Base-by-base conservation (phyloP, 495 filamentous ascomycete genomes). In the Penicillium waksmanii region DNA sequence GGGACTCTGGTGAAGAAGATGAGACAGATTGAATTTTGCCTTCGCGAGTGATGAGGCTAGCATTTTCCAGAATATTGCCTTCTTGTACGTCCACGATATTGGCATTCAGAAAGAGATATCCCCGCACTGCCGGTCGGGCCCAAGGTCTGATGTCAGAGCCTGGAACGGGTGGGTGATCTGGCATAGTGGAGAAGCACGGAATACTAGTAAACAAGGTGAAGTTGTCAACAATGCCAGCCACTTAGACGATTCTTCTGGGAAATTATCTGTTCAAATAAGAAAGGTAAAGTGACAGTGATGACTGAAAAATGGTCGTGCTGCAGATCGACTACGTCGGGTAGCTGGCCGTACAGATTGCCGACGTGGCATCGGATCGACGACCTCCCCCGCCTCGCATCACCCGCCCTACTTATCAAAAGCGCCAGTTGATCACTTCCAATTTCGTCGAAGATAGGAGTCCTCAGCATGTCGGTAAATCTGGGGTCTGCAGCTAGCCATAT, bases 61-160 rank as follows among this genome's bases (percentile, higher is more conserved):
- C 34, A 49, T 67, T 69, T 51, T 66, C 51, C 44, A 64, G 48
- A 9, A 77, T 66, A 5, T 46, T 62, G 19, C 74, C 75, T 15
- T 58, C 38, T 18, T 60, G 35, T n/a, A 72, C 60, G 36, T 77
- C 72, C 6, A 77, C 66, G 18, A 77, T 60, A 48, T 75, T 76
- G 34, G 72, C 75, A 19, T 72, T 69, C 21, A 46, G 62, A 56
- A 77, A 69, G 31, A 74, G 46, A 53, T 77, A 77, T 13, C 51
- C 57, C 51, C 55, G 59, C 15, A 65, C 63, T 1, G 62, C 55
- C 13, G 66, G 60, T 1, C 66, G 73, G 19, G 64, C 58, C 74
- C 74, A 76, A 15, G 73, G 74, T 65, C 74, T 77, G 58, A 75
- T 68, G 48, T 66, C 55, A 12, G 70, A 56, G 49, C 63, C 66